Percentiles rank a stretch among this genome's conserved stretches.
phyloP scores from a whole-genome alignment of 2,329 filamentous ascomycete genomes.

The Lachnellula subtilissima region DNA sequence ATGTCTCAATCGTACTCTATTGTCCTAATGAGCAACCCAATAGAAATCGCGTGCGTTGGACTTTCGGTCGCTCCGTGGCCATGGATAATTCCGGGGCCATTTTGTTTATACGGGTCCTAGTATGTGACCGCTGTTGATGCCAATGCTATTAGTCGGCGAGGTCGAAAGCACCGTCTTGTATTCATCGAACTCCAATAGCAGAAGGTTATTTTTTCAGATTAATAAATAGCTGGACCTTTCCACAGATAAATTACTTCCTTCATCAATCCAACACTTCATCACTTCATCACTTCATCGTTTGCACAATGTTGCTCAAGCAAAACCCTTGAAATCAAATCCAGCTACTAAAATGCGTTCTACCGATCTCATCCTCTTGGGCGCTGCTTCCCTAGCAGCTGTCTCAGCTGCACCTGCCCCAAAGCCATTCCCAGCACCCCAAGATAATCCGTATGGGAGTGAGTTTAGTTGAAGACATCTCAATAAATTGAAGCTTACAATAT shows the following conservation, averaged over 20 bases:
- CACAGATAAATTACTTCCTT: background rate
- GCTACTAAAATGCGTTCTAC: slow-evolving; percentile 9
- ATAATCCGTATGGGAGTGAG: background rate
- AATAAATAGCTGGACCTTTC: slow-evolving; percentile 1
- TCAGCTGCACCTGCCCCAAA: slow-evolving; percentile 15
- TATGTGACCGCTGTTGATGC: background rate
- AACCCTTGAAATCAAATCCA: background rate
- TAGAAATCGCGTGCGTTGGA: no score
- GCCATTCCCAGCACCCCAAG: slow-evolving; percentile 2
- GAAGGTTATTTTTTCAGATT: background rate
- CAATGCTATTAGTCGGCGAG: background rate
- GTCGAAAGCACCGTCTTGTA: background rate
- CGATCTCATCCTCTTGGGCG: slow-evolving; percentile 13
- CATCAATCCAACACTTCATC: background rate
- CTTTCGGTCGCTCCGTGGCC: no score
- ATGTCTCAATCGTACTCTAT: no score
- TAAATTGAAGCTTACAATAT: background rate
- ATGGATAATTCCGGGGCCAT: background rate
- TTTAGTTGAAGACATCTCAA: background rate
- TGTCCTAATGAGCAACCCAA: no score
- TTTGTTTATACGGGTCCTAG: background rate
- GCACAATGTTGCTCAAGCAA: slow-evolving; percentile 1
- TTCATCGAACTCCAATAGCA: slow-evolving; percentile 3
- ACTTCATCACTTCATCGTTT: background rate
- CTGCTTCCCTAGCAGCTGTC: slow-evolving; percentile 13